Evolutionary conservation across 2,329 filamentous ascomycete genomes (phyloP).

Genomic region (Raffaelea ambrosiae): DNA sequence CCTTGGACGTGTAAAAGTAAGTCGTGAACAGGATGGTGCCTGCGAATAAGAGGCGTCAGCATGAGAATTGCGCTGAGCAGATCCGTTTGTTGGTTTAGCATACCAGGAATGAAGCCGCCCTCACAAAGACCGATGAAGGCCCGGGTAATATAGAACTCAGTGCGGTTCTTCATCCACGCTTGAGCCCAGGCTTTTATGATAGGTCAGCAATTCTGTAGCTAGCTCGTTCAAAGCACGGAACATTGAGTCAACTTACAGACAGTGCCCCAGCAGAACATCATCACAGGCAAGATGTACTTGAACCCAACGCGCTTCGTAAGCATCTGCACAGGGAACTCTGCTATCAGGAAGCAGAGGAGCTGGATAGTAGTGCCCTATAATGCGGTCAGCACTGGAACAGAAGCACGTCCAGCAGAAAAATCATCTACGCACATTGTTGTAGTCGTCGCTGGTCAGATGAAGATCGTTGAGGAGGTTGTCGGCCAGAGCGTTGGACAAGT

Average conservation of each 20-base stretch:
- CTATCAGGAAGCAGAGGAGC: slow-evolving; percentile 42
- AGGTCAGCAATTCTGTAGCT: too few relatives aligned
- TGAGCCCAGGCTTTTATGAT: slow-evolving; percentile 37
- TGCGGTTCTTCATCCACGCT: slow-evolving; percentile 38
- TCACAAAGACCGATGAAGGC: slow-evolving; percentile 29
- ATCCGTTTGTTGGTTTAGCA: too few relatives aligned
- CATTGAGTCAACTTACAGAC: slow-evolving; percentile 23
- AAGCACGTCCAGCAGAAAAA: too few relatives aligned
- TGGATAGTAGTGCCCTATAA: slow-evolving; percentile 43
- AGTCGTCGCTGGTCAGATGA: slow-evolving; percentile 38
- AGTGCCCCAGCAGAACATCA: slow-evolving; percentile 43
- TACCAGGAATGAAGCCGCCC: slow-evolving; percentile 45
- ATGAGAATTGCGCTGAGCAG: too few relatives aligned
- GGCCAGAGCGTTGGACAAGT: slow-evolving; percentile 52
- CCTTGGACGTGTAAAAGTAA: slow-evolving; percentile 64
- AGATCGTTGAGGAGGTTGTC: slow-evolving; percentile 53
- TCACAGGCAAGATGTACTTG: slow-evolving; percentile 42
- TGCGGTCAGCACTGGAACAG: neutral
- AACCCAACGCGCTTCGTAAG: slow-evolving; percentile 50
- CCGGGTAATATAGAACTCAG: slow-evolving; percentile 40
- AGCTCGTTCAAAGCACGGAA: slow-evolving; percentile 5
- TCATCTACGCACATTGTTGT: slow-evolving; percentile 36
- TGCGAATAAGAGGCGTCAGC: too few relatives aligned
- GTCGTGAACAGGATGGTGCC: slow-evolving; percentile 54
- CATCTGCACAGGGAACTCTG: slow-evolving; percentile 51